phyloP scores from a whole-genome alignment of 495 filamentous ascomycete genomes.

The Tuber borchii region DNA sequence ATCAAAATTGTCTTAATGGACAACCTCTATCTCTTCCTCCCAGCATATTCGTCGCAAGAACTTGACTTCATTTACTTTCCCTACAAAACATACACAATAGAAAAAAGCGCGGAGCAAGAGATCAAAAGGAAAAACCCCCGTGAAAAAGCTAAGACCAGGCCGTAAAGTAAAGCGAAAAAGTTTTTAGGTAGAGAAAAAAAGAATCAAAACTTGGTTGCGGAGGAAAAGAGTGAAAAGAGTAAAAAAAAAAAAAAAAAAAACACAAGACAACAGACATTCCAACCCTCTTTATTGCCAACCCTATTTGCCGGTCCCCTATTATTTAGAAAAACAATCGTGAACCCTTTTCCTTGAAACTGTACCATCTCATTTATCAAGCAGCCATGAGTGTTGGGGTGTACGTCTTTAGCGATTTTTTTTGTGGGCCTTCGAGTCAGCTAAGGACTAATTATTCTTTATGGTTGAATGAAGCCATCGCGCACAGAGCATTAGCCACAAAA shows the following conservation, averaged over 20 bases:
- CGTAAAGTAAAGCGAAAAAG: neutral
- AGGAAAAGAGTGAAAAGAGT: neutral
- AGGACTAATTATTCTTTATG: conserved; percentile 4
- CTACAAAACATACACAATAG: neutral
- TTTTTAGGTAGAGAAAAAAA: neutral
- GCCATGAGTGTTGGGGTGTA: neutral
- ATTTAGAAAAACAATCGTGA: neutral
- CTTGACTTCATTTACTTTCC: neutral
- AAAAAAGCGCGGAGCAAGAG: neutral
- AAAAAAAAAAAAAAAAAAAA: neutral
- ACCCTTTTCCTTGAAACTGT: neutral
- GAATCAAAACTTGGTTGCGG: neutral
- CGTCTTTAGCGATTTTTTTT: conserved; percentile 4
- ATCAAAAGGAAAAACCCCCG: neutral
- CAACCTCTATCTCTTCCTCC: neutral
- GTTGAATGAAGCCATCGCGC: conserved; percentile 9
- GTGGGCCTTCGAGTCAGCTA: conserved; percentile 5
- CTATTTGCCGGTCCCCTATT: neutral
- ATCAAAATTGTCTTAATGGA: neutral
- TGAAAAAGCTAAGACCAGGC: neutral
- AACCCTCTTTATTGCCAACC: neutral
- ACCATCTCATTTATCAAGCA: conserved; percentile 3
- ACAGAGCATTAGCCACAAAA: conserved; percentile 35
- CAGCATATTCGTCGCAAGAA: neutral
- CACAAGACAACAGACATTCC: neutral